Percentiles rank a stretch among this genome's conserved stretches.
Conservation (phyloP, 176 grass and related monocot species). For the Saccharum officinarum region DNA sequence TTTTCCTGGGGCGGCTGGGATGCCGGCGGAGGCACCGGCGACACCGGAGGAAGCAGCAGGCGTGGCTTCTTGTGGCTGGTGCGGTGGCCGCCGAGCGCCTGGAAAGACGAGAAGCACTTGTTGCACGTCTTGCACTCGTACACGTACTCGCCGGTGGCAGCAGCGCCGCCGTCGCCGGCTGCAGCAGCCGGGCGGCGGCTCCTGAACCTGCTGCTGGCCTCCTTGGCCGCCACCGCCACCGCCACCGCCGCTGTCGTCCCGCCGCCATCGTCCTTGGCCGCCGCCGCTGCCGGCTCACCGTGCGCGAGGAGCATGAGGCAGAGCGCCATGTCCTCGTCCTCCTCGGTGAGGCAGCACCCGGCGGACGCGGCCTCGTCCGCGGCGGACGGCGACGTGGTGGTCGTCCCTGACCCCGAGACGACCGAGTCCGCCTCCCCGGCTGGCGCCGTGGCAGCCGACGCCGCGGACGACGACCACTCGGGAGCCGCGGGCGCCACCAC, state of each 20-base stretch:
- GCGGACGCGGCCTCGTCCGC: constrained; percentile 20
- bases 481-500: not conserved
- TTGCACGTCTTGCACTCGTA: constrained; percentile 94
- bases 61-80: constrained; percentile 94
- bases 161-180: not conserved
- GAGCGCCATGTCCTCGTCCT: constrained; percentile 80
- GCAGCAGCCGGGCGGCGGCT: constrained; percentile 35
- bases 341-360: constrained; percentile 45
- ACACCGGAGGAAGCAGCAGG: not conserved
- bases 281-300: constrained; percentile 18
- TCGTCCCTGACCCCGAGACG: constrained; percentile 14
- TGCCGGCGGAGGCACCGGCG: not conserved
- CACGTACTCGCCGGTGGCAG: constrained; percentile 38
- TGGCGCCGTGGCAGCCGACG: not conserved
- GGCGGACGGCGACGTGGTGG: not conserved
- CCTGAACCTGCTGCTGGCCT: constrained; percentile 29
- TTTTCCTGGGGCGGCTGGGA: not conserved
- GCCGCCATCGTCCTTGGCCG: not conserved
- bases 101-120: constrained; percentile 90
- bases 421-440: not conserved
- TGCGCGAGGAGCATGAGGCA: constrained; percentile 80
- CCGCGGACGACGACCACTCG: constrained; percentile 6
- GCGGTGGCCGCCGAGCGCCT: constrained; percentile 97
- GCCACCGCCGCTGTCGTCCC: not conserved
- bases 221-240: not conserved